Evolutionary conservation across 306 rosid genomes (phyloP).

Genomic region (Gillenia trifoliata): DNA sequence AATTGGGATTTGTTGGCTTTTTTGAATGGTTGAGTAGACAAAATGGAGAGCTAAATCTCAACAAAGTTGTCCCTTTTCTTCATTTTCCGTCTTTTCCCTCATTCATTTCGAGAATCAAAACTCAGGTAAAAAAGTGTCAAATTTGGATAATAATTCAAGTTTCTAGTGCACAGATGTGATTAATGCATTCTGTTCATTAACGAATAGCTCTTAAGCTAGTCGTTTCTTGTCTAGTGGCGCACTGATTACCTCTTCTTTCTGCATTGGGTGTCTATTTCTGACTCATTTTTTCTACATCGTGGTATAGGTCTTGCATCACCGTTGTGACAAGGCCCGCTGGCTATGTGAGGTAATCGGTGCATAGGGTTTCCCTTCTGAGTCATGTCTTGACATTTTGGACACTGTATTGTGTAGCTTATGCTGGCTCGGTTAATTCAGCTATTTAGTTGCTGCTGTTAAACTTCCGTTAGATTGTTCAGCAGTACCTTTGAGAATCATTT

Average conservation of each 20-base stretch:
- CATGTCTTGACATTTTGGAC: slow-evolving; percentile 34
- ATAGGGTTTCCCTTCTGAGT: slow-evolving; percentile 30
- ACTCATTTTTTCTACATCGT: slow-evolving; percentile 43
- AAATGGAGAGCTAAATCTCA: neutral
- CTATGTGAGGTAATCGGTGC: slow-evolving; percentile 41
- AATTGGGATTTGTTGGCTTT: neutral
- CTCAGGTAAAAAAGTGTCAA: neutral
- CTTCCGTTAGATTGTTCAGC: neutral
- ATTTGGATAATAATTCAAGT: neutral
- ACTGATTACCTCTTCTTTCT: slow-evolving; percentile 15
- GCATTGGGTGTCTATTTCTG: slow-evolving; percentile 29
- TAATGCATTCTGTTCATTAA: neutral
- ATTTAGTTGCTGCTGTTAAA: neutral
- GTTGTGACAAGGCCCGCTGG: slow-evolving; percentile 68
- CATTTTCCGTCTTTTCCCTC: neutral
- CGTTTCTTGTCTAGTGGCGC: slow-evolving; percentile 7
- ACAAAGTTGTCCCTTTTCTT: neutral
- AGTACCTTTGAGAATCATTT: neutral
- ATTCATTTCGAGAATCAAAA: neutral
- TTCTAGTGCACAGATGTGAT: neutral
- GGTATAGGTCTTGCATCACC: slow-evolving; percentile 77
- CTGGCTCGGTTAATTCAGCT: slow-evolving; percentile 23
- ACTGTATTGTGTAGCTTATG: slow-evolving; percentile 28
- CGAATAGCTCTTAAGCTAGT: neutral
- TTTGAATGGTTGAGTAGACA: neutral